phyloP scores from a whole-genome alignment of 2,329 filamentous ascomycete species.

The Xylaria sp. region DNA sequence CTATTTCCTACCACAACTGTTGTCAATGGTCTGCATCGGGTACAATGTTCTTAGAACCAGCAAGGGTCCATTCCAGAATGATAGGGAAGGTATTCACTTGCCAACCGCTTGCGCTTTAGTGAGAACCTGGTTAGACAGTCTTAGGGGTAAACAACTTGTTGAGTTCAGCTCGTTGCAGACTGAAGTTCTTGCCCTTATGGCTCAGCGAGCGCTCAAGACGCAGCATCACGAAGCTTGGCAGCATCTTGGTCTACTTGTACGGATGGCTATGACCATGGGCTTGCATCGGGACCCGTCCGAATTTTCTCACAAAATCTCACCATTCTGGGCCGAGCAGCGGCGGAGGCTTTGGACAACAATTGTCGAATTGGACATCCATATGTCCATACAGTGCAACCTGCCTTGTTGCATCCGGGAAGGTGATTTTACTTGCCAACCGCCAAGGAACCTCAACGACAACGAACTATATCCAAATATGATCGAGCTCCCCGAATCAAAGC shows the following conservation, averaged over 20 bases:
- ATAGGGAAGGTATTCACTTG: slow-evolving; percentile 67
- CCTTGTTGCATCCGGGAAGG: slow-evolving; percentile 63
- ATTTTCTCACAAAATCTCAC: slow-evolving; percentile 59
- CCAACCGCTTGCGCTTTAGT: slow-evolving; percentile 67
- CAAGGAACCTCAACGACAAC: slow-evolving; percentile 64
- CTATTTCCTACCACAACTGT: slow-evolving; percentile 65
- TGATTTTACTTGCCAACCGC: slow-evolving; percentile 64
- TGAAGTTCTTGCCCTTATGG: slow-evolving; percentile 62
- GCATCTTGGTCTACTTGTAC: slow-evolving; percentile 65
- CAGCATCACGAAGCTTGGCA: slow-evolving; percentile 64
- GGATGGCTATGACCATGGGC: slow-evolving; percentile 70
- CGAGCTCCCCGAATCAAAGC: slow-evolving; percentile 60
- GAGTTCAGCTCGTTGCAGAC: slow-evolving; percentile 64
- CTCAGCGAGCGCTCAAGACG: slow-evolving; percentile 61
- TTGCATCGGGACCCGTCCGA: slow-evolving; percentile 67
- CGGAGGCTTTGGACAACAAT: slow-evolving; percentile 68
- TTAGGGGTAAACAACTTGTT: slow-evolving; percentile 63
- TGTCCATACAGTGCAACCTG: slow-evolving; percentile 64
- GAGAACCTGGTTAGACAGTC: slow-evolving; percentile 63
- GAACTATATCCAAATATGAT: slow-evolving; percentile 61
- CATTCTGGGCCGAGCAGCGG: slow-evolving; percentile 64
- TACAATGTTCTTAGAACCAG: slow-evolving; percentile 64
- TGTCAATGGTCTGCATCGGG: slow-evolving; percentile 64
- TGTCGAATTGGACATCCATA: slow-evolving; percentile 66
- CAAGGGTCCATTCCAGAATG: slow-evolving; percentile 60